Percentiles rank a stretch among this genome's conserved stretches.
phyloP scores from a whole-genome alignment of 2,329 filamentous ascomycete species.

The Venturia nashicola region DNA sequence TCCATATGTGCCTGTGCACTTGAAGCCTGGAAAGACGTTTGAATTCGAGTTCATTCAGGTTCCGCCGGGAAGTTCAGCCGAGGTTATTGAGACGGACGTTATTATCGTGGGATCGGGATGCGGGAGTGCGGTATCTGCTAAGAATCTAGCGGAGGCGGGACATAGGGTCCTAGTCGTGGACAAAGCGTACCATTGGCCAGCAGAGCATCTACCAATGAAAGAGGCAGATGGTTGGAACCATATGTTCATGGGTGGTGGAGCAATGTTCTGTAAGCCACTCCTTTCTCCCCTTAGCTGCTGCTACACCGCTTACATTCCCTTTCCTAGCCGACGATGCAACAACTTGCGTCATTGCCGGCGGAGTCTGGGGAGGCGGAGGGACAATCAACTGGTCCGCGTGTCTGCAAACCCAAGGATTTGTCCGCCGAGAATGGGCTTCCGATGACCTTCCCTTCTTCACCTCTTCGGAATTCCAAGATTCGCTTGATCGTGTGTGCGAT shows the following conservation, averaged over 20 bases:
- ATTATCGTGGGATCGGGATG: constrained; percentile 81
- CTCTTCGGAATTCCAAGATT: constrained; percentile 61
- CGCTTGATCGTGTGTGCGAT: constrained; percentile 64
- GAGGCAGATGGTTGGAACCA: constrained; percentile 47
- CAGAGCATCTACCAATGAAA: constrained; percentile 62
- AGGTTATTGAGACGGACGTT: constrained; percentile 63
- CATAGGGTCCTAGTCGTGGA: constrained; percentile 69
- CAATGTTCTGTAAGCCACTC: constrained; percentile 32
- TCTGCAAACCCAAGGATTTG: constrained; percentile 58
- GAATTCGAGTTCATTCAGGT: constrained; percentile 53
- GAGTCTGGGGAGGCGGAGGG: constrained; percentile 74
- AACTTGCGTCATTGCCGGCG: constrained; percentile 52
- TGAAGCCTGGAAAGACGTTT: constrained; percentile 39
- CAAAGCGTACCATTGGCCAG: constrained; percentile 65
- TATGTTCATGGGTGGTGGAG: constrained; percentile 58
- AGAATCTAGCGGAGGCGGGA: constrained; percentile 66
- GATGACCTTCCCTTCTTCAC: constrained; percentile 60
- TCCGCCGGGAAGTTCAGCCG: constrained; percentile 36
- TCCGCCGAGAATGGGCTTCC: constrained; percentile 71
- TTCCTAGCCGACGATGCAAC: constrained; percentile 27
- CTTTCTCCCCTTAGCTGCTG: neutral
- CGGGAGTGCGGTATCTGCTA: constrained; percentile 70
- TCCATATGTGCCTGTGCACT: constrained; percentile 42
- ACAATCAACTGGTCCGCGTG: constrained; percentile 74
- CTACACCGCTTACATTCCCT: neutral